phyloP scores from a whole-genome alignment of 768 basidiomycete species.

The Kondoa subrosea region DNA sequence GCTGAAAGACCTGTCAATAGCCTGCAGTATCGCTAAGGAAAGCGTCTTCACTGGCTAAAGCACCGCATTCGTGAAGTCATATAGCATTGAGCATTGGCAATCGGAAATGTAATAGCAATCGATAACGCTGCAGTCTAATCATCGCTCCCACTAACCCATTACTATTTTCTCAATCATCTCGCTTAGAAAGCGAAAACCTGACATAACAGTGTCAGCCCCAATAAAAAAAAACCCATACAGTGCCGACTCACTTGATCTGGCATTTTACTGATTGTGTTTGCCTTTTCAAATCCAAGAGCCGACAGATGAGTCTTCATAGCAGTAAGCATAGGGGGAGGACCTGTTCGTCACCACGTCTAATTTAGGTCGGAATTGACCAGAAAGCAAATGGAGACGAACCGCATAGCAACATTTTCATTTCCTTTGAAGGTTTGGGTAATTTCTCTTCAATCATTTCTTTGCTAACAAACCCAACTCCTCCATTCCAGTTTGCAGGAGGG shows the following conservation, averaged over 20 bases:
- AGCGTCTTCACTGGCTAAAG: too few relatives aligned
- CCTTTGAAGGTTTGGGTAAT: conserved; percentile 44
- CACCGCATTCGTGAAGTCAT: too few relatives aligned
- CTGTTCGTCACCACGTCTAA: conserved; percentile 31
- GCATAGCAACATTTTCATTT: conserved; percentile 71
- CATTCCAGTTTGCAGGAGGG: conserved; percentile 64
- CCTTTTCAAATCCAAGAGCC: conserved; percentile 69
- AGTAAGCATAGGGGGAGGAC: conserved; percentile 42
- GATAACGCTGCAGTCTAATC: not conserved
- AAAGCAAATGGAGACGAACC: conserved; percentile 36
- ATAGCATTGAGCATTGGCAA: too few relatives aligned
- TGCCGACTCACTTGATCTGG: conserved; percentile 39
- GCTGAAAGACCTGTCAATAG: too few relatives aligned
- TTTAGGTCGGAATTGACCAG: not conserved
- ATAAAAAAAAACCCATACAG: not conserved
- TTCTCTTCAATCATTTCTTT: conserved; percentile 74
- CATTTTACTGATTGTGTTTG: conserved; percentile 80
- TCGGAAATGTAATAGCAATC: too few relatives aligned
- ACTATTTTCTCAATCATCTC: not conserved
- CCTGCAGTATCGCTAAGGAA: too few relatives aligned
- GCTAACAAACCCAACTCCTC: conserved; percentile 80
- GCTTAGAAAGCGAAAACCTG: conserved; percentile 20
- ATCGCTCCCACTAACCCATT: not conserved
- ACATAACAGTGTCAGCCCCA: not conserved
- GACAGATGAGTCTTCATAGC: conserved; percentile 82